Base-by-base conservation (phyloP, 2,329 filamentous ascomycete genomes). In the Massarina eburnea region DNA sequence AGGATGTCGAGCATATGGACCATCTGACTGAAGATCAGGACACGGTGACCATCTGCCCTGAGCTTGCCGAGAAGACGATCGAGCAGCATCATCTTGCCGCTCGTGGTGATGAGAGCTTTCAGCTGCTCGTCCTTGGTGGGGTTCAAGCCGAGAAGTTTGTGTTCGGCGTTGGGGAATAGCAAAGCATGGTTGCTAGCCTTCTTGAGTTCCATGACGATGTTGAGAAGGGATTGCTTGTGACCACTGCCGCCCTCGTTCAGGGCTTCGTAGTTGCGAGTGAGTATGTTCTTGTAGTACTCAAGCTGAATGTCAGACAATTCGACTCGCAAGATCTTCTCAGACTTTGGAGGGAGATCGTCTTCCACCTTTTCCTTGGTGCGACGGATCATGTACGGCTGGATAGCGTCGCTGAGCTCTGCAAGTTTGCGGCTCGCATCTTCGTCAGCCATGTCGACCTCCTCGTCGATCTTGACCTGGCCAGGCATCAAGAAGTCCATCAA, bases 121-220 rank as follows among this genome's bases (percentile, higher is more conserved):
- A 99, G 82, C 52, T 91, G 84, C 66, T 97, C 94, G 63, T 97
- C 92, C 22, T 91, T 87, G 17, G 88, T 85, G 42, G 82, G 81
- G 61, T 86, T 91, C 12, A 89, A 90, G 48, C 83, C 85, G 40
- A 97, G 73, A 10, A 97, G 89, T 57, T 88, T 89, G 46, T 95
- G 89, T 67, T 99, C 94, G 2, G 91, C 92, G 52, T 91, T 91
- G 2, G 89, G 87, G 59, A 99, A 97, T 86, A 99, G 95, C 74
- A 96, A 95, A 1, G 94, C 92, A 66, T 99, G 94, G 63, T 99
- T 99, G 74, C 92, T 97, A 67, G 94, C 91, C 72, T 99, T 99
- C 77, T 99, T 99, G 62, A 99, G 73, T 71, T 99, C 94, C 94
- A 99, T 99, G 83, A 99, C 96, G 68, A 99, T 94, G 71, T 99